Evolutionary conservation across 768 basidiomycete genomes (phyloP), one percentile per base, ranked within the genome.

Genomic region (Amanita muscaria): DNA sequence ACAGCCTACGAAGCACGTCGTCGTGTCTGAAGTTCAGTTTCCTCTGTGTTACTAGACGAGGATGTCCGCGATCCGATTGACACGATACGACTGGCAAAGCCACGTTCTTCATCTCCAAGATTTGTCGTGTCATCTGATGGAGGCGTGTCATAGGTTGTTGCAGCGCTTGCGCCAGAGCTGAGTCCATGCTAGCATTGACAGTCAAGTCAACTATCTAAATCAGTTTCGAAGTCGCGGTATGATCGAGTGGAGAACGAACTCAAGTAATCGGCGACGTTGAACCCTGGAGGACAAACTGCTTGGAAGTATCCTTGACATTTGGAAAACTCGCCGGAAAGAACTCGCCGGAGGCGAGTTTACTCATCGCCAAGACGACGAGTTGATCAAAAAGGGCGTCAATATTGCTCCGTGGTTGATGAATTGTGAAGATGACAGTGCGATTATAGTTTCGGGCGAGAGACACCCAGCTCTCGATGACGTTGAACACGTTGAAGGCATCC

Each of bases 321-420:
- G 0, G 65, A 59, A 24, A 82, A 77, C 50, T 81, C 82, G 10
- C 92, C 91, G 3, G 86, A 83, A 63, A 92, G n/a, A n/a, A n/a
- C n/a, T n/a, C n/a, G n/a, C n/a, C n/a, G n/a, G n/a, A 96, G 4
- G 93, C 81, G 6, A 84, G 63, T 55, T 80, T 85, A 2, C 96
- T 96, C 40, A 77, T 73, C 0, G 88, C 88, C 14, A 99, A 72
- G 2, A 98, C 68, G 2, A 98, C 62, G 23, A 99, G 72, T 49
- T 93, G 83, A 59, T 99, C 94, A 53, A 99, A 98, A 10, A 99
- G 68, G 0, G 90, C 82, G 11, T 97, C 93, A 53, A 99, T 98
- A 63, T 97, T 97, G 60, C 89, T 92, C 40, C 94, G 82, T 11
- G 94, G 96, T 61, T 98, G 96, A 56, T 99, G 96, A 46, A 99